phyloP scores from a whole-genome alignment of 2,329 filamentous ascomycete species.

The Meredithiella fracta region DNA sequence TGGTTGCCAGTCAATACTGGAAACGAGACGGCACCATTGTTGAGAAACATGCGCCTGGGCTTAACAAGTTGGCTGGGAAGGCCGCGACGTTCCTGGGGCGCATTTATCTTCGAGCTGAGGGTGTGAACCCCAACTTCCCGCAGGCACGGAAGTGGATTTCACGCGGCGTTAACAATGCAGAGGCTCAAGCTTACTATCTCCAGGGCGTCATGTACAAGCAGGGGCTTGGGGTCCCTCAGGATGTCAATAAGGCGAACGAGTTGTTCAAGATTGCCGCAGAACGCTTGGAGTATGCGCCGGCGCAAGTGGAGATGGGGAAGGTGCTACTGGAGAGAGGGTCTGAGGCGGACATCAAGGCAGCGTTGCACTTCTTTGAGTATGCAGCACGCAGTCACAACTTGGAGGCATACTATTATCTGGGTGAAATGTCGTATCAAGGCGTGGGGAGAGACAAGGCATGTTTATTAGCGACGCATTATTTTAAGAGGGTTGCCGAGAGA shows the following conservation, averaged over 20 bases:
- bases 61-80: constrained; percentile 66
- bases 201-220: constrained; percentile 71
- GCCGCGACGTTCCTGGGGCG: constrained; percentile 75
- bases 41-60: constrained; percentile 49
- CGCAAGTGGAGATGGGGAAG: constrained; percentile 68
- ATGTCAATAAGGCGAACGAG: constrained; percentile 55
- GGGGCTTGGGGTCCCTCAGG: constrained; percentile 54
- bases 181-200: constrained; percentile 71
- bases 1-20: constrained; percentile 71
- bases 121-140: constrained; percentile 60
- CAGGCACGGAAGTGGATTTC: constrained; percentile 71
- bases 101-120: constrained; percentile 82
- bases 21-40: constrained; percentile 56
- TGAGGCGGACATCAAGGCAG: constrained; percentile 52
- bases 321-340: constrained; percentile 73
- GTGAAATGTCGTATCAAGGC: constrained; percentile 68
- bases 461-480: constrained; percentile 60
- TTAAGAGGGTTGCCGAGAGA: constrained; percentile 62
- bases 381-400: constrained; percentile 70
- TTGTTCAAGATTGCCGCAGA: constrained; percentile 66
- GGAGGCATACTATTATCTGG: constrained; percentile 82
- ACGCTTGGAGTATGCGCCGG: constrained; percentile 54
- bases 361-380: constrained; percentile 74
- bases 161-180: constrained; percentile 56
- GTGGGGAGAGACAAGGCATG: constrained; percentile 69